These are phyloP conservation scores for Ophiostoma ips DNA, from an alignment of 2,329 filamentous ascomycete genomes.

Conservation along the genomic window DNA sequence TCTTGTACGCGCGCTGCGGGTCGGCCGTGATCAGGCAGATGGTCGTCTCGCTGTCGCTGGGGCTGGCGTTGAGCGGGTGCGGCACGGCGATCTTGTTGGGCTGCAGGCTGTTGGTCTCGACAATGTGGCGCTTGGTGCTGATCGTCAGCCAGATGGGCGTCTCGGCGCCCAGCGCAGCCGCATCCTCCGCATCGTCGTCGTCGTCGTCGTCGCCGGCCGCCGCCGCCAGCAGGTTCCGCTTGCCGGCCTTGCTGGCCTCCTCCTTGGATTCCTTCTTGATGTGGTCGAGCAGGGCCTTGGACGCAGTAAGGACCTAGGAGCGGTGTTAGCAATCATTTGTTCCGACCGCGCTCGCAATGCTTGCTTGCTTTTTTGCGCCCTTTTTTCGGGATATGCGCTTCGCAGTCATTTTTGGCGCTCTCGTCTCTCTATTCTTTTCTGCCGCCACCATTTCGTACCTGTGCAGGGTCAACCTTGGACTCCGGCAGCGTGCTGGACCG, in stretches of 20 bases:
- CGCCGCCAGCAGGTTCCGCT: constrained; percentile 41
- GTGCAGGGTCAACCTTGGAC: constrained; percentile 9
- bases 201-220: constrained; percentile 25
- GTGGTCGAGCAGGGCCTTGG: constrained; percentile 46
- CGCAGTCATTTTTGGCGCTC: too few species aligned
- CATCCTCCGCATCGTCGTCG: constrained; percentile 22
- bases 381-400: too few species aligned
- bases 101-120: constrained; percentile 66
- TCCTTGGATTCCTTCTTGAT: constrained; percentile 43
- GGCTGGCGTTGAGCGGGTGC: constrained; percentile 48
- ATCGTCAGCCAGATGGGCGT: constrained; percentile 48
- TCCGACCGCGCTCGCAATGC: too few species aligned
- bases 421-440: neutral
- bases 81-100: constrained; percentile 70
- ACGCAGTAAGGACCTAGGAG: constrained; percentile 44
- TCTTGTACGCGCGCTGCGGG: constrained; percentile 77
- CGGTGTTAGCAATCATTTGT: neutral
- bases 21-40: constrained; percentile 71
- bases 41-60: constrained; percentile 37
- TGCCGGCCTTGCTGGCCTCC: constrained; percentile 30
- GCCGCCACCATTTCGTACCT: neutral
- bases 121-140: constrained; percentile 51
- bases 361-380: neutral
- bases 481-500: constrained; percentile 3
- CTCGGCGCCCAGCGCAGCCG: constrained; percentile 24